A percentile compares a stretch with the other conserved stretches of the same genome.
Conservation (phyloP, 768 basidiomycete genomes). For the Butyriboletus loyo region DNA sequence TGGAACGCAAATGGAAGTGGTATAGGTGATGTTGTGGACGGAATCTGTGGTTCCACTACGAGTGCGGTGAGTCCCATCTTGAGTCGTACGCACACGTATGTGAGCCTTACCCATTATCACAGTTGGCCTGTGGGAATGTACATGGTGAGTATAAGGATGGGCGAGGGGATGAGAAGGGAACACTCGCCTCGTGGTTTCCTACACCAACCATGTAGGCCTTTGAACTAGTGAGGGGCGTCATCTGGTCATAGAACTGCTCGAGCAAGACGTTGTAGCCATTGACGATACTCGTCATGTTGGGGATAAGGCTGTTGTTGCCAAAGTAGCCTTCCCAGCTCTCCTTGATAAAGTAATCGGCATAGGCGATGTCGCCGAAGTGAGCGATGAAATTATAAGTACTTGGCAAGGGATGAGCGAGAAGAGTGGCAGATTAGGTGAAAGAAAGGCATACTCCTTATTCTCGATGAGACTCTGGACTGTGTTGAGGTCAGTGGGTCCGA, state of each 20-base stretch:
- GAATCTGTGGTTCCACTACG: slow-evolving; percentile 23
- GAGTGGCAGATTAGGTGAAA: background rate
- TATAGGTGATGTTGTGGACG: slow-evolving; percentile 25
- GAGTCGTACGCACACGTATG: background rate
- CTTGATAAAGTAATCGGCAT: slow-evolving; percentile 28
- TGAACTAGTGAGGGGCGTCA: slow-evolving; percentile 21
- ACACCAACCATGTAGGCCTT: slow-evolving; percentile 27
- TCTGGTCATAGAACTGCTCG: slow-evolving; percentile 29
- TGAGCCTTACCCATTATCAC: slow-evolving; percentile 26
- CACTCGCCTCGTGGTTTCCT: slow-evolving; percentile 26
- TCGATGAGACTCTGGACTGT: slow-evolving; percentile 30
- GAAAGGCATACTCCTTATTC: slow-evolving; percentile 23
- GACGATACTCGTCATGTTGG: slow-evolving; percentile 22
- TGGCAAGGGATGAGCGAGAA: background rate
- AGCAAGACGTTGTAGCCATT: slow-evolving; percentile 25
- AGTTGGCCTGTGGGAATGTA: slow-evolving; percentile 20
- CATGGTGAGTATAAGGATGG: background rate
- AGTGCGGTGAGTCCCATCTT: background rate
- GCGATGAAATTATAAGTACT: slow-evolving; percentile 28
- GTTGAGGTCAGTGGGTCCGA: slow-evolving; percentile 27
- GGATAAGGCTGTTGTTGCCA: slow-evolving; percentile 25
- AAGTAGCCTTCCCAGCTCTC: slow-evolving; percentile 33
- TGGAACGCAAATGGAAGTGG: slow-evolving; percentile 24
- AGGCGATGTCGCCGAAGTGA: slow-evolving; percentile 26
- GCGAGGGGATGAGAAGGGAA: background rate